Base-by-base conservation (phyloP, 805 yeast genomes). In the Sugiyamaella mastotermitis region DNA sequence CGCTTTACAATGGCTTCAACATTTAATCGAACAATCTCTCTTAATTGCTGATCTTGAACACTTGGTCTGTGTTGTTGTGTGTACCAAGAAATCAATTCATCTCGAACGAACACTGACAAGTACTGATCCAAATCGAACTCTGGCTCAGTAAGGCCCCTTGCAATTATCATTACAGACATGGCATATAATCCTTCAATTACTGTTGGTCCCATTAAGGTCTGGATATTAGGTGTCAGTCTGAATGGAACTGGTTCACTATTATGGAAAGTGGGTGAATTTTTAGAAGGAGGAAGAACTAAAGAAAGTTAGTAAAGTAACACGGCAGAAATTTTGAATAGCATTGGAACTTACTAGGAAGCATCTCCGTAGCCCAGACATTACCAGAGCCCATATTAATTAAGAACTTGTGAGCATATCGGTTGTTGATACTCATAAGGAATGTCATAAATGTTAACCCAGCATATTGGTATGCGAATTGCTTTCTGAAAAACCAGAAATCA, bases 401-500 rank as follows among this genome's bases (percentile, higher is more conserved):
- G 43, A 92, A 83, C 71, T 90, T 94, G 58, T 84, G 94, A 3
- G 98, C 97, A 47, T 85, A 90, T 53, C 99, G 77, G 33, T 82
- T 78, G 57, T 86, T 86, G 52, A 92, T 84, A 62, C 94, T 80
- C 83, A 92, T 77, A 87, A 90, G 82, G 55, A 85, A 86, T 0
- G 97, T 84, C 71, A 88, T 79, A 60, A 90, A 90, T 31, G 86
- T 78, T 51, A 92, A 83, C 0, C 95, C 79, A 3, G 97, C 97
- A 62, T 90, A 92, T 60, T 88, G 95, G 19, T 94, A 80, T 4
- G 96, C 78, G 56, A 92, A 94, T 55, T 88, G 96, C 53, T 87
- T 86, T 46, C 97, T 75, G 78, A 94, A 92, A 37, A 90, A 64
- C 98, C 98, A 92, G 69, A 90, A 92, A 53, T 90, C 97, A 59